Percentiles rank a stretch among this genome's conserved stretches.
phyloP scores from a whole-genome alignment of 352 stramenopile genomes.

The Pythium sukuiense region DNA sequence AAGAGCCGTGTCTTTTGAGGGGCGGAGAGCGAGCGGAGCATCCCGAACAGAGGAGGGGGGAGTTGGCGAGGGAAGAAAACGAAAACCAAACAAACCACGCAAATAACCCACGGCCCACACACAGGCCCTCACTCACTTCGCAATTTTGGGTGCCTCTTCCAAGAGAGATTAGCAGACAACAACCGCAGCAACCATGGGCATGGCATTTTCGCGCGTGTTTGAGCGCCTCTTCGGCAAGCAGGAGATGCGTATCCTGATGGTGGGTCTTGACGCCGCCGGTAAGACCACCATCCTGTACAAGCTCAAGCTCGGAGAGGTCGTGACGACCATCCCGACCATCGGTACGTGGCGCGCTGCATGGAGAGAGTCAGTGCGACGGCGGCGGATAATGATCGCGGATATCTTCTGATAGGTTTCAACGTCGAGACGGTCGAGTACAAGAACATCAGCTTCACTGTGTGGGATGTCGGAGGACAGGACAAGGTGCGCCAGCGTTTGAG shows the following conservation, averaged over 20 bases:
- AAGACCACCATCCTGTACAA: constrained; percentile 99
- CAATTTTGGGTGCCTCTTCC: constrained; percentile 29
- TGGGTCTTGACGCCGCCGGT: constrained; percentile 98
- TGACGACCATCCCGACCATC: constrained; percentile 98
- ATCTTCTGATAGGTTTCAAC: constrained; percentile 90
- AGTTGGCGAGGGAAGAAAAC: constrained; percentile 27
- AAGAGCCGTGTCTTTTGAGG: constrained; percentile 24
- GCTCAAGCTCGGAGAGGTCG: constrained; percentile 91
- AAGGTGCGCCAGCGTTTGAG: constrained; percentile 45
- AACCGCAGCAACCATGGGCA: constrained; percentile 91
- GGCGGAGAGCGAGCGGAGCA: constrained; percentile 22
- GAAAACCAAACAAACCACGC: constrained; percentile 25
- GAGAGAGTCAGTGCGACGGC: constrained; percentile 10
- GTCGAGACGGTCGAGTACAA: constrained; percentile 99
- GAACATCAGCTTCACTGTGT: constrained; percentile 99
- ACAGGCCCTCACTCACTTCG: constrained; percentile 26
- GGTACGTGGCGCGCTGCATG: constrained; percentile 51
- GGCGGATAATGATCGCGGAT: not conserved
- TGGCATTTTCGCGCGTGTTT: constrained; percentile 97
- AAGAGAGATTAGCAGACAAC: constrained; percentile 23
- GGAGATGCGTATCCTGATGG: constrained; percentile 99
- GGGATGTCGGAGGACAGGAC: constrained; percentile 99
- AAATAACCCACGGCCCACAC: constrained; percentile 27
- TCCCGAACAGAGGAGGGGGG: constrained; percentile 9
- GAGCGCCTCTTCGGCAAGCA: constrained; percentile 98